Conservation (phyloP, 2,329 filamentous ascomycete species). For the Elsinoe necatrix region DNA sequence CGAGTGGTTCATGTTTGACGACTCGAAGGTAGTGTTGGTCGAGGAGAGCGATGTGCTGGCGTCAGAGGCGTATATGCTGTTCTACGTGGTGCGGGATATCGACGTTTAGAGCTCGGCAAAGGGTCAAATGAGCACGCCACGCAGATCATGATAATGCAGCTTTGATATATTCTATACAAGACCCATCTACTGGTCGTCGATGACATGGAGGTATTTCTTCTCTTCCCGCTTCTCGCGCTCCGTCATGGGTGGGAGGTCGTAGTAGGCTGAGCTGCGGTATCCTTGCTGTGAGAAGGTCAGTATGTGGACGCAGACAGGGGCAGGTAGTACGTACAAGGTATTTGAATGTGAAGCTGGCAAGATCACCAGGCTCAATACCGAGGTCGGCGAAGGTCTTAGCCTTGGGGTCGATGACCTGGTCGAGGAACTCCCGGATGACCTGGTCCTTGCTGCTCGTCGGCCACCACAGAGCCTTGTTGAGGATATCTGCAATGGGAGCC, state of each 20-base stretch:
- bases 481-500: conserved; percentile 62
- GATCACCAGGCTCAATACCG: conserved; percentile 78
- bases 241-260: conserved; percentile 87
- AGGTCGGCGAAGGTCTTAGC: conserved; percentile 96
- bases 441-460: conserved; percentile 72
- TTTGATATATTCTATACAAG: conserved; percentile 11
- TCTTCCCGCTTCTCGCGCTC: conserved; percentile 92
- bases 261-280: conserved; percentile 80
- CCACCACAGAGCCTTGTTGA: conserved; percentile 89
- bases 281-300: conserved; percentile 58
- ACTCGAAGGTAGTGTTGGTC: conserved; percentile 81
- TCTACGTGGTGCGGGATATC: conserved; percentile 49
- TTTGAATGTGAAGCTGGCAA: conserved; percentile 81
- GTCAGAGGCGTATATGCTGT: conserved; percentile 82
- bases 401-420: conserved; percentile 80
- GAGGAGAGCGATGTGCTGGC: conserved; percentile 75
- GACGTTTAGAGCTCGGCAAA: conserved; percentile 2
- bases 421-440: conserved; percentile 83
- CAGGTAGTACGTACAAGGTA: conserved; percentile 63
- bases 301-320: conserved; percentile 19
- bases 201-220: conserved; percentile 92
- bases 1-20: conserved; percentile 93
- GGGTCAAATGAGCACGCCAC: background rate
- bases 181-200: conserved; percentile 65
- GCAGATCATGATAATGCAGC: background rate